Percentiles rank a stretch among this genome's conserved stretches.
phyloP scores from a whole-genome alignment of 176 grass and related monocot genomes.

The Musa itinerans region DNA sequence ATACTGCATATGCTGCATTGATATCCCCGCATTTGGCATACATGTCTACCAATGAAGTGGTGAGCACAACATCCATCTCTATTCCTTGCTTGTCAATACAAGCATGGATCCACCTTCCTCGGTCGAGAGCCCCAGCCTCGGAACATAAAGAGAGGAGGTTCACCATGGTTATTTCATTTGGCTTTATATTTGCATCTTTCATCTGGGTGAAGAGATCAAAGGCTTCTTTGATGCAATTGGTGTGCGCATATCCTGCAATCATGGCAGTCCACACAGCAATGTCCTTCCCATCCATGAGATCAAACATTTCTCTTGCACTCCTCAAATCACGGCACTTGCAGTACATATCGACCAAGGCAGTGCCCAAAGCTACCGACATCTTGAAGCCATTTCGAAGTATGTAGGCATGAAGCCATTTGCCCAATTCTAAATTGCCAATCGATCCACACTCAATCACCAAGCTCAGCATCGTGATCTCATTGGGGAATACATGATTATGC shows the following conservation, averaged over 20 bases:
- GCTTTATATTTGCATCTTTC: conserved; percentile 14
- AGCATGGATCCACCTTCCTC: conserved; percentile 18
- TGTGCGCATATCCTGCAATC: conserved; percentile 12
- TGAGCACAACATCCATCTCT: conserved; percentile 9
- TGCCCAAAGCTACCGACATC: conserved; percentile 8
- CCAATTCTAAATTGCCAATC: not conserved
- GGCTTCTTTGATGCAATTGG: conserved; percentile 1
- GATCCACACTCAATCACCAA: conserved; percentile 7
- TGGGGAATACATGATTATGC: not conserved
- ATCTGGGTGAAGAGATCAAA: conserved; percentile 15
- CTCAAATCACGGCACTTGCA: conserved; percentile 17
- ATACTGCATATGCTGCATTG: conserved; percentile 8
- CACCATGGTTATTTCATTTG: conserved; percentile 15
- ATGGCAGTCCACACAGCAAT: conserved; percentile 10
- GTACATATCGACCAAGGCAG: conserved; percentile 17
- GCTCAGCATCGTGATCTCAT: conserved; percentile 24
- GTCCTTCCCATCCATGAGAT: conserved; percentile 5
- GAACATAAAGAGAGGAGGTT: conserved; percentile 9
- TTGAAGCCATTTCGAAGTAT: conserved; percentile 19
- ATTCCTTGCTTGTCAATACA: conserved; percentile 13
- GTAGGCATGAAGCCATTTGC: conserved; percentile 18
- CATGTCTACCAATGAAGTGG: conserved; percentile 23
- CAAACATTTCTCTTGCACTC: conserved; percentile 16
- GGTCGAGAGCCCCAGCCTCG: conserved; percentile 7
- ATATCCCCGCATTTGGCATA: conserved; percentile 18